Conservation (phyloP, 129 eudicot genomes). For the Helichrysum umbraculigerum region DNA sequence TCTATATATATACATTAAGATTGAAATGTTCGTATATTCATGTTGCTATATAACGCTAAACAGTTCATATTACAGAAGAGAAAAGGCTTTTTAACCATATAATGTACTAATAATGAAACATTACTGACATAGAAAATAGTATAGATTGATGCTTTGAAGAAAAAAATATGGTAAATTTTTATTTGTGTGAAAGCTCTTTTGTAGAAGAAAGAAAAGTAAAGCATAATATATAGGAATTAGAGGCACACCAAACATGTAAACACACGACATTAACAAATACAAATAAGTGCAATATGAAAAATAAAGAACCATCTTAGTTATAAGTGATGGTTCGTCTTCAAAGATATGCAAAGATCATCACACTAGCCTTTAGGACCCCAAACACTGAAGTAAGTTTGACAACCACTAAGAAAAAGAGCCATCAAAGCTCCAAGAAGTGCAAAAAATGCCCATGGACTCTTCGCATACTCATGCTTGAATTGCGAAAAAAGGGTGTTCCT, state of each 20-base stretch:
- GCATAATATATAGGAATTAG: background rate
- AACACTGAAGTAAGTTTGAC: constrained; percentile 43
- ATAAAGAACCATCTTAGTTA: constrained; percentile 1
- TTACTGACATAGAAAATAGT: no score
- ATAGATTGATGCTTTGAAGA: no score
- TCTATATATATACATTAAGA: background rate
- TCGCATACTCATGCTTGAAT: constrained; percentile 35
- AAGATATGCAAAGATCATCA: constrained; percentile 30
- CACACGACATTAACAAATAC: constrained; percentile 9
- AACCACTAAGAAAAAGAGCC: constrained; percentile 34
- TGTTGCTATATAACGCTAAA: background rate
- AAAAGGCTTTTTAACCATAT: no score
- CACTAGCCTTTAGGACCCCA: constrained; percentile 34
- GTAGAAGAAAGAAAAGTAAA: background rate
- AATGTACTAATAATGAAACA: no score
- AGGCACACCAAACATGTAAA: constrained; percentile 10
- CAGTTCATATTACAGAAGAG: background rate
- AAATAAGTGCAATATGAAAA: background rate
- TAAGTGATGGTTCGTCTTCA: constrained; percentile 29
- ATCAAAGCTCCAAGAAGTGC: constrained; percentile 43
- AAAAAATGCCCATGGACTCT: constrained; percentile 47
- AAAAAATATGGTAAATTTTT: no score
- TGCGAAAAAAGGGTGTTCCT: constrained; percentile 31
- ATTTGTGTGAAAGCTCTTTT: no score
- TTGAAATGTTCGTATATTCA: background rate